These are phyloP conservation scores for Spencermartinsiella europaea DNA, from an alignment of 805 yeast genomes.

Conservation along the genomic window DNA sequence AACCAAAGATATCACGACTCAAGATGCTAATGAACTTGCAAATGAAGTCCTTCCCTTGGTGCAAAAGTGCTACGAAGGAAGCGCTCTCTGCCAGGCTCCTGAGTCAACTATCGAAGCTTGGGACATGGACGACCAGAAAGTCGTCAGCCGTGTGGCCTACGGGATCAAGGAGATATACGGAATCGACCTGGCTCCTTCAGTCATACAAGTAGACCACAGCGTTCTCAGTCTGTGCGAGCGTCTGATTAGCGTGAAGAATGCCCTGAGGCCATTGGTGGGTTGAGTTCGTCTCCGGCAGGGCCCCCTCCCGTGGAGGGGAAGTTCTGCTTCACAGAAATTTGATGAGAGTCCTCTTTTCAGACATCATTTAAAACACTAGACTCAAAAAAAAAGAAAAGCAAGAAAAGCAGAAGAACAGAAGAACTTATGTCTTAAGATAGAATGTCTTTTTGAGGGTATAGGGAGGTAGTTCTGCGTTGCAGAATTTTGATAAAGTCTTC, in stretches of 20 bases:
- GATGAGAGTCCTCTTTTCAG: no score
- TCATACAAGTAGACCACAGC: slow-evolving; percentile 39
- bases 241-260: slow-evolving; percentile 26
- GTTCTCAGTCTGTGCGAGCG: slow-evolving; percentile 26
- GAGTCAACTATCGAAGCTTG: slow-evolving; percentile 23
- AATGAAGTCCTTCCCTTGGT: slow-evolving; percentile 27
- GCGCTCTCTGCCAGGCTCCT: slow-evolving; percentile 17
- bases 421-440: no score
- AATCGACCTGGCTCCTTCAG: slow-evolving; percentile 37
- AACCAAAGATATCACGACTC: slow-evolving; percentile 23
- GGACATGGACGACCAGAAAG: slow-evolving; percentile 22
- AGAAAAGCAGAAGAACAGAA: no score
- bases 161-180: slow-evolving; percentile 27
- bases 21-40: slow-evolving; percentile 27
- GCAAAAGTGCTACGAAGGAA: slow-evolving; percentile 20
- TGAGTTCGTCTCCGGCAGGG: not conserved
- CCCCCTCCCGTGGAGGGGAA: no score
- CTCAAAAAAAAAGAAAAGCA: no score
- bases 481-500: no score
- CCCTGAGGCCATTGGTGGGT: slow-evolving; percentile 27
- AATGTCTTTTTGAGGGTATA: no score
- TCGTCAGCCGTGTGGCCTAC: slow-evolving; percentile 22
- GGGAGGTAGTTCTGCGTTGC: no score
- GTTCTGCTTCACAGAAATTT: no score
- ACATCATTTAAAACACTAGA: no score